Percentiles rank a stretch among this genome's conserved stretches.
Conservation (phyloP, 257 asterid genomes). For the Euphrasia confusa region DNA sequence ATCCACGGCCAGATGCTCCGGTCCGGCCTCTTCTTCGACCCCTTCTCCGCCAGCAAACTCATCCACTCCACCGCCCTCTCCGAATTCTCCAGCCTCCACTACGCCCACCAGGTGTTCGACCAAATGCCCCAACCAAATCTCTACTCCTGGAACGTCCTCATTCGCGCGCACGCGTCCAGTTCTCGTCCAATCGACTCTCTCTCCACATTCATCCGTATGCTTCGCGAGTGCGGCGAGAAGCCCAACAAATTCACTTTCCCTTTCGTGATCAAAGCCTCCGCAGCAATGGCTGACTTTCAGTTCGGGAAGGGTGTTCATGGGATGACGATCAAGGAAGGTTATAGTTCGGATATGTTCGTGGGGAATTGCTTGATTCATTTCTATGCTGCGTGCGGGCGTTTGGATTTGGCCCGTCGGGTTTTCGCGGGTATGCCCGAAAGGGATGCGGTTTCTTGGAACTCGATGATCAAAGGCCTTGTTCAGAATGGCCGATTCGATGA, state of each 20-base stretch:
- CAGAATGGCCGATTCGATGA: slow-evolving; percentile 42
- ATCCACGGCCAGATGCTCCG: slow-evolving; percentile 79
- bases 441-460: slow-evolving; percentile 85
- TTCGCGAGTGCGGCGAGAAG: slow-evolving; percentile 35
- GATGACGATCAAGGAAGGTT: slow-evolving; percentile 57
- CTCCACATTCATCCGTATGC: slow-evolving; percentile 39
- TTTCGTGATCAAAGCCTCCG: slow-evolving; percentile 67
- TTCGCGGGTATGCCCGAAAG: slow-evolving; percentile 47
- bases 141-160: slow-evolving; percentile 66
- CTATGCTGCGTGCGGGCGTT: slow-evolving; percentile 55
- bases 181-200: slow-evolving; percentile 36
- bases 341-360: slow-evolving; percentile 51
- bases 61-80: slow-evolving; percentile 47
- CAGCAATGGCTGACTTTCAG: slow-evolving; percentile 39
- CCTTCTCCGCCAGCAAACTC: slow-evolving; percentile 70
- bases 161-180: slow-evolving; percentile 58
- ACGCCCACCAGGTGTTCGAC: slow-evolving; percentile 71
- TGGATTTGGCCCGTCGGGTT: slow-evolving; percentile 48
- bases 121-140: slow-evolving; percentile 73
- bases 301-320: slow-evolving; percentile 71
- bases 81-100: slow-evolving; percentile 46
- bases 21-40: slow-evolving; percentile 55
- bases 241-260: slow-evolving; percentile 78
- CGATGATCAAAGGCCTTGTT: slow-evolving; percentile 65
- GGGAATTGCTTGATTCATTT: slow-evolving; percentile 59